phyloP scores from a whole-genome alignment of 306 rosid genomes.

The Sindora glabra region DNA sequence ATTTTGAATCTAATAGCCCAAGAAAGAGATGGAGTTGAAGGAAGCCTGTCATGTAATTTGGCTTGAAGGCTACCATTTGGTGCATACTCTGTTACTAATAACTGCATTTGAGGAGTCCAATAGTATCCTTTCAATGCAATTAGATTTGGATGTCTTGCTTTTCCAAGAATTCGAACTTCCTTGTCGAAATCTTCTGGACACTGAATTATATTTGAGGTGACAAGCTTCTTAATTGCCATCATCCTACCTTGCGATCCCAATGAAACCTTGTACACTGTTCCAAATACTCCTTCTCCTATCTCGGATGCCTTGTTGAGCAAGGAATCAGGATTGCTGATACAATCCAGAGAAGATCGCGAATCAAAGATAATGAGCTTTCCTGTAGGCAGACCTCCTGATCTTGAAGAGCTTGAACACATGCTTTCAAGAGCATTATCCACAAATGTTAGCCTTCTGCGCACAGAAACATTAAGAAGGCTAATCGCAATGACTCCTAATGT shows the following conservation, averaged over 20 bases:
- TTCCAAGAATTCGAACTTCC: conserved; percentile 63
- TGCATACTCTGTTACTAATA: conserved; percentile 55
- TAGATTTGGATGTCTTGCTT: conserved; percentile 65
- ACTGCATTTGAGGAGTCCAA: conserved; percentile 71
- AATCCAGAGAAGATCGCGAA: conserved; percentile 30
- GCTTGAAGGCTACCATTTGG: conserved; percentile 63
- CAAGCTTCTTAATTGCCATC: conserved; percentile 72
- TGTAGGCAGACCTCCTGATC: conserved; percentile 50
- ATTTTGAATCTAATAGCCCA: conserved; percentile 71
- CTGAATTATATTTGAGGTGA: conserved; percentile 50
- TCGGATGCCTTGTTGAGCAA: conserved; percentile 70
- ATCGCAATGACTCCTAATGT: conserved; percentile 62
- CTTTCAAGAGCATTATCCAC: conserved; percentile 81
- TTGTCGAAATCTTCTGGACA: conserved; percentile 64
- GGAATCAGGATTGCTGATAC: conserved; percentile 45
- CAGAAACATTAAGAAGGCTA: conserved; percentile 60
- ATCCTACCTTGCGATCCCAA: conserved; percentile 55
- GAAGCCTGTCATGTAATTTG: conserved; percentile 58
- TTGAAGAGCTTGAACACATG: conserved; percentile 75
- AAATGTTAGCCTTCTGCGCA: conserved; percentile 58
- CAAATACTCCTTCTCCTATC: conserved; percentile 85
- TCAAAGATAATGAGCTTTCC: conserved; percentile 79
- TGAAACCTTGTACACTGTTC: conserved; percentile 77
- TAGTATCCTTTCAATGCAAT: conserved; percentile 61
- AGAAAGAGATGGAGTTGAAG: conserved; percentile 51